A percentile compares a stretch with the other conserved stretches of the same genome.
Evolutionary conservation across 1,284 basidiomycete genomes (phyloP).

Genomic region (Melampsora occidentalis): DNA sequence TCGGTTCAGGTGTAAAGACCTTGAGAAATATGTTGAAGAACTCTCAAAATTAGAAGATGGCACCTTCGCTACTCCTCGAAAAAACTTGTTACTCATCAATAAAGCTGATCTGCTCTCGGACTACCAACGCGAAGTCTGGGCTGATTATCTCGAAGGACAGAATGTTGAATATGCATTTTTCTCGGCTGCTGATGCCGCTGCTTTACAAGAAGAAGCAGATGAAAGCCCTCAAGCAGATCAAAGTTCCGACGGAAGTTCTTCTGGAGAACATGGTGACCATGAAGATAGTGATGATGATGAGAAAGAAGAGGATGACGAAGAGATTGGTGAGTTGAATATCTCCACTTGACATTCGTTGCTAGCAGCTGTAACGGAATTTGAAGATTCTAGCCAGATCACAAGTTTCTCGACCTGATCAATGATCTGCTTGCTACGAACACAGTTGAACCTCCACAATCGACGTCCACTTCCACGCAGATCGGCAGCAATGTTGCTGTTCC

Average conservation of each 20-base stretch:
- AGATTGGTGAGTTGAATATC: constrained; percentile 44
- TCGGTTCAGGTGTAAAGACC: constrained; percentile 83
- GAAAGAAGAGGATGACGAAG: constrained; percentile 46
- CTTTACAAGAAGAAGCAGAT: constrained; percentile 66
- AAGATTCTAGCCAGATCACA: no score
- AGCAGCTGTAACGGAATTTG: no score
- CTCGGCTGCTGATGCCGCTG: constrained; percentile 85
- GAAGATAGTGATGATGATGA: constrained; percentile 45
- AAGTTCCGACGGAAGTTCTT: constrained; percentile 57
- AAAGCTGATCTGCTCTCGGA: constrained; percentile 90
- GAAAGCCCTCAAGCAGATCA: constrained; percentile 47
- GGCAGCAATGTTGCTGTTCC: background rate
- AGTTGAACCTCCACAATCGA: no score
- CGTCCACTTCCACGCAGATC: no score
- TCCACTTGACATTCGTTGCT: background rate
- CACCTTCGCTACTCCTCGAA: constrained; percentile 55
- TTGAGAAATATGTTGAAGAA: constrained; percentile 74
- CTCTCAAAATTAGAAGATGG: constrained; percentile 35
- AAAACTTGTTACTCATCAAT: constrained; percentile 83
- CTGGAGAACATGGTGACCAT: constrained; percentile 51
- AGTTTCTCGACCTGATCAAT: no score
- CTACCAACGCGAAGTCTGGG: constrained; percentile 79
- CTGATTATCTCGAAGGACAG: constrained; percentile 83
- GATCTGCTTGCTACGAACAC: no score
- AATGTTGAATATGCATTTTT: constrained; percentile 88